Base-by-base conservation (phyloP, 345 rosid genomes). In the Turnera subulata region DNA sequence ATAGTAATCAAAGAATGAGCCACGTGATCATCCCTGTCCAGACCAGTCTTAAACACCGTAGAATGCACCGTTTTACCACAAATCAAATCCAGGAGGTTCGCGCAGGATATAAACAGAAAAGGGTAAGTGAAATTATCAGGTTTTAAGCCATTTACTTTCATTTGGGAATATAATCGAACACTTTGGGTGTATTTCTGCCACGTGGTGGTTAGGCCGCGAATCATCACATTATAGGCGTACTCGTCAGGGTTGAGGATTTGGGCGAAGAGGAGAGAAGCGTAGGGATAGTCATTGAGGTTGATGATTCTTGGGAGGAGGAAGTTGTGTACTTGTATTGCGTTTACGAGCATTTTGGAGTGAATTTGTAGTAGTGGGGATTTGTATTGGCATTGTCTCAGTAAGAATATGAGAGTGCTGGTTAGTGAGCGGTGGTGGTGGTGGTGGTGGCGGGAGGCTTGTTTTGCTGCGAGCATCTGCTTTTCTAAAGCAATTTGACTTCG, bases 71-170 rank as follows among this genome's bases (percentile, higher is more conserved):
- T 58, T 59, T 58, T 56, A 29, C 93, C 98, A 5, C 69, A 74
- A 16, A 39, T 52, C 15, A 84, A 16, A 38, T 77, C 89, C 39
- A 32, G 57, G 7, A 80, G 69, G 59, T 84, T 81, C 22, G 82
- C 87, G 11, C 86, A 89, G 0, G 95, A 74, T 2, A 84, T 75
- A 44, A 89, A 72, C 61, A 92, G 42, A 75, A 86, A 92, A 0
- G 91, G 93, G 63, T 71, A 86, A 6, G 96, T 91, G 67, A 81
- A 89, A 33, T 86, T 84, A 61, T 86, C 76, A 0, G 96, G 82
- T 63, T 66, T 74, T 38, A 89, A 38, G 16, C 89, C 87, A 7
- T 59, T 72, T 16, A 45, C 45, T 66, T 67, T 84, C 96, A 89
- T 83, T 44, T 66, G 68, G 66, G 74, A 79, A 58, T 77, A 86